Percentiles rank a stretch among this genome's conserved stretches.
phyloP scores from a whole-genome alignment of 1,284 basidiomycete species.

The Apiotrichum gracile region DNA sequence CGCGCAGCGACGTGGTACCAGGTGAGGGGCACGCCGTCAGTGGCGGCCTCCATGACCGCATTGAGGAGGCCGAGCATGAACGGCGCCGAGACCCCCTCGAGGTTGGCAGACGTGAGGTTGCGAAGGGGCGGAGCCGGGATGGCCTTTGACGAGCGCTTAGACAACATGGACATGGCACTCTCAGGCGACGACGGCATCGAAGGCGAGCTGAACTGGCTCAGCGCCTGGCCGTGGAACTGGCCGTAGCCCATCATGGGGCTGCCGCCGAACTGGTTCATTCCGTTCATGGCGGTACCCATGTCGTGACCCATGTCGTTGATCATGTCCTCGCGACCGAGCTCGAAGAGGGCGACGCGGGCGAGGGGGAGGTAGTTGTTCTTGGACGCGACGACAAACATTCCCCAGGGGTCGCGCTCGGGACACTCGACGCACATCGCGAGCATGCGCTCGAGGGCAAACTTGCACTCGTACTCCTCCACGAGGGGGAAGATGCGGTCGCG shows the following conservation, averaged over 20 bases:
- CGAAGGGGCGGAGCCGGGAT: not conserved
- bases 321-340: not conserved
- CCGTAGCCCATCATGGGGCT: too few relatives aligned
- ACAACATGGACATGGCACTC: not conserved
- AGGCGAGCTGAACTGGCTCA: not conserved
- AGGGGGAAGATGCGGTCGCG: constrained; percentile 15
- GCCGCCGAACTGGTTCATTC: not conserved
- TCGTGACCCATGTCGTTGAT: too few relatives aligned
- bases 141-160: not conserved
- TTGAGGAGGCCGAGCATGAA: constrained; percentile 13
- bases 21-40: not conserved
- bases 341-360: constrained; percentile 3
- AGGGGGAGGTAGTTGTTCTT: constrained; percentile 5
- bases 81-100: constrained; percentile 2
- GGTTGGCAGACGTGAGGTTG: constrained; percentile 2
- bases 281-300: too few relatives aligned
- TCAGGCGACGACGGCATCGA: not conserved
- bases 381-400: constrained; percentile 2
- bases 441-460: constrained; percentile 9
- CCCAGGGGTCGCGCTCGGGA: constrained; percentile 11
- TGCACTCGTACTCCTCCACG: constrained; percentile 9
- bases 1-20: not conserved
- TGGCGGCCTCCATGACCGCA: not conserved
- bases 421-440: constrained; percentile 4
- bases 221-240: not conserved